Evolutionary conservation across 257 asterid genomes (phyloP), one percentile per base, ranked within the genome.

Genomic region (Misopates orontium): DNA sequence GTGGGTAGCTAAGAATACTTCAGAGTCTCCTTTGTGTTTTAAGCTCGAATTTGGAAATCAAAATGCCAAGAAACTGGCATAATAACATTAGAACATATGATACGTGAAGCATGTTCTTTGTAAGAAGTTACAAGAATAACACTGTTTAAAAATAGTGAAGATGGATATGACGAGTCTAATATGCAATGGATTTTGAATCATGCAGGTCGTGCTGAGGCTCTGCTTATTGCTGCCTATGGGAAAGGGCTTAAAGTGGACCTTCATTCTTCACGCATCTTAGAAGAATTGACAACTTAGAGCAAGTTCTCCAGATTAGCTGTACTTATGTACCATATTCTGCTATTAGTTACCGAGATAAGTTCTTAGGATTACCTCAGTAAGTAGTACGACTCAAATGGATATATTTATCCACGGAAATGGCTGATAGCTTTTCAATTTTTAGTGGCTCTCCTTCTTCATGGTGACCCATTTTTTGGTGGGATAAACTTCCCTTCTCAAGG

Each of bases 161-260:
- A 40, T 41, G 41, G 51, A 19, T 5, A 11, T 52, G 51, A 72
- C 62, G 45, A 56, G 57, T 45, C 60, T 21, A 44, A 23, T 24
- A 31, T 45, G 32, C 66, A 32, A 20, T 69, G 32, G 19, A 48
- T 56, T 20, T 51, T 68, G 57, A 54, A 53, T 56, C 23, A 42
- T 75, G 75, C 85, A 90, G 97, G 97, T 25, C 88, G 97, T 60
- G 96, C 97, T 19, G 96, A 90, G 80, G 97, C 97, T 72, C 80
- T 87, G 54, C 85, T 87, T 31, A 87, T 90, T 31, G 95, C 97
- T 84, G 97, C 96, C 21, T 86, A 83, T 61, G 97, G 97, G 44
- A 82, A 81, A 82, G 90, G 90, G 69, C 64, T 85, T 66, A 83
- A 79, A 70, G 41, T 66, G 64, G 66, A 63, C 60, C 41, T 48